Conservation (phyloP, 306 rosid species). For the Prunus salicina region DNA sequence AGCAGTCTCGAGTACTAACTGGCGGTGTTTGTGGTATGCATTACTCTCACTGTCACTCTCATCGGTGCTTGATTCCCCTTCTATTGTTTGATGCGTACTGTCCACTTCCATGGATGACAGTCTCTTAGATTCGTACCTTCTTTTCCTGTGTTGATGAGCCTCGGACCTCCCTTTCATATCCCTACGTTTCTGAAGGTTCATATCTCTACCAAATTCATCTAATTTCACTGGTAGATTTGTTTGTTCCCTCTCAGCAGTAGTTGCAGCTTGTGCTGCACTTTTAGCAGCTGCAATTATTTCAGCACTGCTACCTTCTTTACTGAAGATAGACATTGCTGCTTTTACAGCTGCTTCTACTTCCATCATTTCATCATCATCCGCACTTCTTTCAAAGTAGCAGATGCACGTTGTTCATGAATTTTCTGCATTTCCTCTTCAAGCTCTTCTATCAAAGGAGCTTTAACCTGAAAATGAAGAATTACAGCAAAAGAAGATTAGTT, state of each 20-base stretch:
- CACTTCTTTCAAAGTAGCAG: slow-evolving; percentile 59
- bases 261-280: slow-evolving; percentile 81
- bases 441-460: slow-evolving; percentile 91
- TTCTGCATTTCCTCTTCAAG: slow-evolving; percentile 91
- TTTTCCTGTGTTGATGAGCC: slow-evolving; percentile 51
- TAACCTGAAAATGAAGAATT: slow-evolving; percentile 53
- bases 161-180: slow-evolving; percentile 66
- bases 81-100: slow-evolving; percentile 50
- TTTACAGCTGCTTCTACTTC: slow-evolving; percentile 86
- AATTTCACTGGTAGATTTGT: slow-evolving; percentile 68
- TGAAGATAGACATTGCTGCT: slow-evolving; percentile 68
- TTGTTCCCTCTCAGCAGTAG: slow-evolving; percentile 61
- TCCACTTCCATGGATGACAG: slow-evolving; percentile 57
- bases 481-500: slow-evolving; percentile 6
- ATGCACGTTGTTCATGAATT: slow-evolving; percentile 75
- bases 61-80: slow-evolving; percentile 95
- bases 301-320: slow-evolving; percentile 56
- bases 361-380: slow-evolving; percentile 74
- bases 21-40: slow-evolving; percentile 60
- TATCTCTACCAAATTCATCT: slow-evolving; percentile 92
- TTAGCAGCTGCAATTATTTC: slow-evolving; percentile 62
- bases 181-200: slow-evolving; percentile 82
- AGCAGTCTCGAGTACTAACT: slow-evolving; percentile 75
- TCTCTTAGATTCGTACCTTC: slow-evolving; percentile 47
- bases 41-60: slow-evolving; percentile 89